phyloP scores from a whole-genome alignment of 495 filamentous ascomycete genomes.

The Neurospora sp. region DNA sequence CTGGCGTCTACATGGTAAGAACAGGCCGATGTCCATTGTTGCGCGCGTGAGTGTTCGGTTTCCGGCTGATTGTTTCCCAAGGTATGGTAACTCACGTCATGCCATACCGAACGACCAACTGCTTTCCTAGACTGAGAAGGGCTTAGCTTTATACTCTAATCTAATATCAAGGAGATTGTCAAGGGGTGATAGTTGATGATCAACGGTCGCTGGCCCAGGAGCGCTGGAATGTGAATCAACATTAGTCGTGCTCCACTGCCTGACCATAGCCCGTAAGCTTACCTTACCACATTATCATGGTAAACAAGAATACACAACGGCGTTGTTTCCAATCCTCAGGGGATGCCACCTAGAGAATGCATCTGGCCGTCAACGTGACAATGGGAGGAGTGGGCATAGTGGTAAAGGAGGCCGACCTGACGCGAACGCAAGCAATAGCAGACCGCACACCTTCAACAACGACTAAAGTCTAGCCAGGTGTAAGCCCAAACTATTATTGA shows the following conservation, averaged over 20 bases:
- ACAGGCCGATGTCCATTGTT: neutral
- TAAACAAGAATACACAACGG: neutral
- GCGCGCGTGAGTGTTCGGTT: neutral
- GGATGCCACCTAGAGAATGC: neutral
- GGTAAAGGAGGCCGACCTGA: neutral
- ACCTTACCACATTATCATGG: neutral
- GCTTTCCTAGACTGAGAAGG: neutral
- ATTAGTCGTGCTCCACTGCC: neutral
- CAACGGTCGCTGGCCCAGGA: neutral
- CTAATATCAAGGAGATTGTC: neutral
- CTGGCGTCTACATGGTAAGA: neutral
- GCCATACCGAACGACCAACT: neutral
- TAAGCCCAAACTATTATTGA: neutral
- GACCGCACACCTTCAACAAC: neutral
- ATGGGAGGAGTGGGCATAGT: neutral
- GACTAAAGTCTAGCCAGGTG: neutral
- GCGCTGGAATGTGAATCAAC: neutral
- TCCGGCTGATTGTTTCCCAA: neutral
- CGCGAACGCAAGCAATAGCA: neutral
- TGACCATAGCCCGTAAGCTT: neutral
- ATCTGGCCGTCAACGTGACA: neutral
- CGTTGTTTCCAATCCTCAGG: neutral
- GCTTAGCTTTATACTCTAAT: neutral
- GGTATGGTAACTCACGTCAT: neutral
- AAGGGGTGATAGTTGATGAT: neutral